Evolutionary conservation across 805 yeast genomes (phyloP), one percentile per base, ranked within the genome.

Genomic region (Kodamaea laetipori): DNA sequence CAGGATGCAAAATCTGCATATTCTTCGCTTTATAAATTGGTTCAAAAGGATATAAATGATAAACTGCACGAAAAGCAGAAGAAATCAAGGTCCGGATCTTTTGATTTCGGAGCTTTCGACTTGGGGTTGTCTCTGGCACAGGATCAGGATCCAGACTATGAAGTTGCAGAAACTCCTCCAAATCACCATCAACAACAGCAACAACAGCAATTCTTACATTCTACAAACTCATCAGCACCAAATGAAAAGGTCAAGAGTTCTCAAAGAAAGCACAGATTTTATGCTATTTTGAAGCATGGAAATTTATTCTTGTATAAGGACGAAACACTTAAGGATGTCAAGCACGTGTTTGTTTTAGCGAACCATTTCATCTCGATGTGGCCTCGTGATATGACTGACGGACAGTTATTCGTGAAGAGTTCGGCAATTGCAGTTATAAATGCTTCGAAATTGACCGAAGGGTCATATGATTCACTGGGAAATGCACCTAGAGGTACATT

Each of bases 291-390:
- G 41, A 84, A 86, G 55, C 97, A 90, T 56, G 96, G 97, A 0
- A 90, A 90, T 57, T 64, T 94, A 43, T 88, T 90, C 57, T 68
- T 94, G n/a, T 92, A 87, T 65, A 79, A 80, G 47, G 88, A 86
- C 56, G 85, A 83, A 47, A 68, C 71, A 37, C 73, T 80, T 58
- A 75, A 72, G 56, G 81, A 81, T 60, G 83, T 86, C 13, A 80
- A 78, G 49, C 90, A 88, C 62, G 96, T 86, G 6, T 80, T 94
- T 46, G 89, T 86, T 1, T 62, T 94, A 16, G 77, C 85, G 4
- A 78, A 83, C 53, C 80, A 80, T 52, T 71, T 88, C 26, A 84
- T 90, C 1, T 69, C 86, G 0, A 66, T 90, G 6, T 94, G 97
- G 97, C 99, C 99, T 1, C 77, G 90, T 27, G 66, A 71, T 38